Conservation (phyloP, 192 early-diverging fungal species). For the Umbelopsis sp. region DNA sequence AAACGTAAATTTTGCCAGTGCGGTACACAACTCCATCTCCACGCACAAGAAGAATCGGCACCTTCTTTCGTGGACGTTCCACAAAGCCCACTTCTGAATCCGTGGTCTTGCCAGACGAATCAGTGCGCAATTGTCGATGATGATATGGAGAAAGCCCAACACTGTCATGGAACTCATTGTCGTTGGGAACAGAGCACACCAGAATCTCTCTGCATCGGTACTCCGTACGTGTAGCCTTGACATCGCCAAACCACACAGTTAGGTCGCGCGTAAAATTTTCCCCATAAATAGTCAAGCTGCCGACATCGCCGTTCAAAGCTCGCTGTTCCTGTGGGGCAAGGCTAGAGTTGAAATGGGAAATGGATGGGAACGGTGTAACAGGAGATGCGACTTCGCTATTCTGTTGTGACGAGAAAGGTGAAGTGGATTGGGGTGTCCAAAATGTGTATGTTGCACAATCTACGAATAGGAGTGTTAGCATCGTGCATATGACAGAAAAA, state of each 20-base stretch:
- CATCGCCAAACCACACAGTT: constrained; percentile 73
- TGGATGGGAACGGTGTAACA: constrained; percentile 39
- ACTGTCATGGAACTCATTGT: constrained; percentile 29
- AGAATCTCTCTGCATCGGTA: constrained; percentile 51
- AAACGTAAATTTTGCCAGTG: constrained; percentile 38
- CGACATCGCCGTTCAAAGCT: constrained; percentile 9
- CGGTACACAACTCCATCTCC: constrained; percentile 44
- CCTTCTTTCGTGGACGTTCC: constrained; percentile 13
- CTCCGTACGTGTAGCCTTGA: constrained; percentile 52
- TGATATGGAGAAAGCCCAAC: constrained; percentile 2
- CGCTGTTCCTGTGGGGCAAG: constrained; percentile 19
- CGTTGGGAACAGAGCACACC: constrained; percentile 44
- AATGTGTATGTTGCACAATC: constrained; percentile 61
- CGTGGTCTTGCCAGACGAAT: constrained; percentile 11
- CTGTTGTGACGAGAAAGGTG: constrained; percentile 24
- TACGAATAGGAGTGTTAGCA: constrained; percentile 5
- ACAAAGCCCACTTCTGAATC: constrained; percentile 4
- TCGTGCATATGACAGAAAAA: too few relatives aligned
- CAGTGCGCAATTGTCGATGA: constrained; percentile 14
- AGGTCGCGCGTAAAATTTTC: constrained; percentile 73
- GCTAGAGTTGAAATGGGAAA: constrained; percentile 39
- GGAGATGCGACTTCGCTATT: constrained; percentile 28
- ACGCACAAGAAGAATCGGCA: constrained; percentile 42
- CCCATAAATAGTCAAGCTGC: constrained; percentile 62
- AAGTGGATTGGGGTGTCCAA: constrained; percentile 40